Evolutionary conservation across 805 yeast species (phyloP), one percentile per base, ranked within the genome.

Genomic region (Saccharomycopsis sp.): DNA sequence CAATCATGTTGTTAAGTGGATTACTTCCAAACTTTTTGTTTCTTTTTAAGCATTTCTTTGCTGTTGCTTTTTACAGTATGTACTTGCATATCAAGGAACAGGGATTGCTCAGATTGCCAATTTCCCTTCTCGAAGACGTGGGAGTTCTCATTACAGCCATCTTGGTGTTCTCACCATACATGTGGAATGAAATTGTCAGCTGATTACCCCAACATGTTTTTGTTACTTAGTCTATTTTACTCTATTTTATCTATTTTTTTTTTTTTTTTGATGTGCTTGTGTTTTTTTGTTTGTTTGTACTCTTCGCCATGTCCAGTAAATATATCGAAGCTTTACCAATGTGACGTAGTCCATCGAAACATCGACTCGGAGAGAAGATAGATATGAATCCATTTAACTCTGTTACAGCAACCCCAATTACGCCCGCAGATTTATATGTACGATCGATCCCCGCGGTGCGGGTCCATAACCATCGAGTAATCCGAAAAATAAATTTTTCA

Each of bases 1-100:
- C 99, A 3, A 85, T 90, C 56, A 86, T 89, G 2, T 81, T 94
- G 67, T 78, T 94, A 56, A 79, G 92, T 58, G 99, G 97, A 15
- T 76, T 90, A 67, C 72, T 82, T 57, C 96, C 96, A 53, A 78
- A 77, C 64, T 97, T 97, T 14, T 75, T 81, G 69, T 67, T 82
- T 53, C 78, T 94, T 62, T 84, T 96, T 68, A 81, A 84, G 71
- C 97, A 93, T 66, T 94, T 94, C 73, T 89, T 89, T 72, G 78
- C 86, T 53, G 98, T 94, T 55, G 98, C 97, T 1, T 81, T 93
- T 65, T 92, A 87, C 70, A 80, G 93, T 3, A 84, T 93, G 58
- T 82, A 79, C 67, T 69, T 85, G 64, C 91, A 92, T 72, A 82
- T 87, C 64, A 67, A 68, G 29, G 82, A 78, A 24, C 78, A 84